Evolutionary conservation across 805 yeast species (phyloP).

Genomic region (Yarrowia keelungensis): DNA sequence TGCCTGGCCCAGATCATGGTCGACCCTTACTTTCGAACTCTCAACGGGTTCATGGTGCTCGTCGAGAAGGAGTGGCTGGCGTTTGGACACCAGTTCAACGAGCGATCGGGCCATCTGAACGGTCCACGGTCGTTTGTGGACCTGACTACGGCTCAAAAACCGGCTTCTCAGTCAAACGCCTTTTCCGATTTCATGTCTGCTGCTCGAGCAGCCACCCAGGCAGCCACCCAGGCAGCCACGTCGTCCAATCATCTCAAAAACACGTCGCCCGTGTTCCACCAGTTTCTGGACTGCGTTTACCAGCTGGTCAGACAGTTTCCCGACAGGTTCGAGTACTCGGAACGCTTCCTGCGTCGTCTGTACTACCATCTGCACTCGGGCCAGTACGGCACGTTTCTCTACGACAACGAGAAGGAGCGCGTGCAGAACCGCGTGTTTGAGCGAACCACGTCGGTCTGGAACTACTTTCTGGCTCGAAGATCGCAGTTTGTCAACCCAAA

Average conservation of each 20-base stretch:
- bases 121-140: constrained; percentile 38
- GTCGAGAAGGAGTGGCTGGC: constrained; percentile 96
- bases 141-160: not conserved
- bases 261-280: constrained; percentile 93
- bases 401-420: constrained; percentile 74
- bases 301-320: constrained; percentile 80
- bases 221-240: constrained; percentile 55
- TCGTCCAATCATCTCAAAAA: constrained; percentile 63
- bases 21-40: constrained; percentile 88
- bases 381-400: constrained; percentile 90
- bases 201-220: constrained; percentile 36
- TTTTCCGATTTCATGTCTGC: constrained; percentile 37
- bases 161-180: constrained; percentile 18
- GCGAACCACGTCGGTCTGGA: constrained; percentile 86
- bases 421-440: constrained; percentile 53
- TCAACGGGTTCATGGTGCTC: constrained; percentile 83
- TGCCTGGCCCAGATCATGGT: constrained; percentile 84
- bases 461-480: constrained; percentile 80
- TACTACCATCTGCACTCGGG: constrained; percentile 90
- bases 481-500: constrained; percentile 68
- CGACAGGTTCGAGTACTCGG: constrained; percentile 80
- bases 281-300: constrained; percentile 87
- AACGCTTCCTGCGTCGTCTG: constrained; percentile 80
- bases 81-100: constrained; percentile 89
- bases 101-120: constrained; percentile 75